Evolutionary conservation across 2,329 filamentous ascomycete genomes (phyloP), one percentile per base, ranked within the genome.

Genomic region (Trichophyton schoenleinii): DNA sequence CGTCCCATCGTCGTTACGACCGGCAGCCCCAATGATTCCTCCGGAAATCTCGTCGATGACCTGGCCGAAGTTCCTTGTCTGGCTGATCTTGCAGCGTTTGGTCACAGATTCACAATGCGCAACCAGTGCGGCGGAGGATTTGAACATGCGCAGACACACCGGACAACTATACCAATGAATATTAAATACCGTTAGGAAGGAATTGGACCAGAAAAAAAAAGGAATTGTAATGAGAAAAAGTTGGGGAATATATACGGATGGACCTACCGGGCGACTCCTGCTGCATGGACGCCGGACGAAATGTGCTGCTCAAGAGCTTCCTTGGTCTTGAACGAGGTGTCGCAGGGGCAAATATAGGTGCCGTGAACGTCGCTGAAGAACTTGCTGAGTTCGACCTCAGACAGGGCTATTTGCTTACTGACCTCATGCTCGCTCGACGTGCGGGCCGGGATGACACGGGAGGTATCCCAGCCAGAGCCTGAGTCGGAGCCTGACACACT

Each of bases 51-150:
- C 71, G 36, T 73, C 68, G 34, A 78, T 67, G 0, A 74, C 66
- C 58, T 72, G 68, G 2, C 68, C 70, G 57, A 72, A 75, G 7
- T 68, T 64, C 2, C 60, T 52, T 20, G 65, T 67, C 0, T 70
- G 63, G 34, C 66, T 69, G 42, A 77, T 69, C 6, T 66, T 65
- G 66, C 76, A 78, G 20, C 70, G 70, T 28, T 66, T 67, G 11
- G 65, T 73, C 1, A 67, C 65, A 1, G 70, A 70, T 63, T 78
- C 76, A 61, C 71, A 71, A 61, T 79, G 77, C 0, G 72, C 70
- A n/a, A 77, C 67, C 3, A 77, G 67, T 0, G 74, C 74, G 0
- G 72, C 63, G 0, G 68, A 70, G 9, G 68, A 70, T 28, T 71
- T 71, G 68, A 77, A 78, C 28, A 65, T 55, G 42, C 71, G 73